Evolutionary conservation across 768 basidiomycete species (phyloP), one percentile per base, ranked within the genome.

Genomic region (Hypholoma sublateritium): DNA sequence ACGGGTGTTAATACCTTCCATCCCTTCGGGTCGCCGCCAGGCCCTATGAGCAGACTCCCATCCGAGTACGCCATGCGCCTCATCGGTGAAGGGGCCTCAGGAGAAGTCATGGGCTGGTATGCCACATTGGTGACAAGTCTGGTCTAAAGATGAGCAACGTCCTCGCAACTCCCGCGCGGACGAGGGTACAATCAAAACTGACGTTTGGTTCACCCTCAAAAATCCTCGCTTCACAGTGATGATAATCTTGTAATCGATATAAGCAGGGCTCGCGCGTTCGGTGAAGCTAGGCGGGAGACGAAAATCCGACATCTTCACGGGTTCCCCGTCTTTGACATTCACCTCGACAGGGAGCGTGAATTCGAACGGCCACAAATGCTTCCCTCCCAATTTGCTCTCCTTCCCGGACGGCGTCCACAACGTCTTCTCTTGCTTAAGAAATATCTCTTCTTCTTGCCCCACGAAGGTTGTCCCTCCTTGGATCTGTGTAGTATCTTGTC

Each of bases 171-270:
- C 6, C 11, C 4, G 24, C n/a, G n/a, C n/a, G n/a, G 34, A 45
- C 45, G 16, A 45, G 7, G 34, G 37, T 39, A 44, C 8, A 45
- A 13, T n/a, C 21, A 46, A 4, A 11, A 66, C 74, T 47, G 53
- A 85, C 84, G 70, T 77, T 55, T 81, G 76, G 62, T 85, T 79
- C 2, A 79, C 74, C 60, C 72, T 78, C 55, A 86, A 67, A 16
- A 75, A 67, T 1, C 78, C 74, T 19, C 82, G 77, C 62, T 75
- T 79, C 32, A 85, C 66, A 1, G 76, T 84, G 22, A 81, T 79
- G 13, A 75, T 65, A 7, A 84, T 62, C 61, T 74, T 77, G 65
- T 86, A 86, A 55, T 85, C 83, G 51, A 86, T 73, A 59, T 83
- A 84, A 14, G 74, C 80, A 1, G 79, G 77, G 44, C 81, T 80